These are phyloP conservation scores for Diplocarpon mali DNA, from an alignment of 2,329 filamentous ascomycete genomes.

Conservation along the genomic window DNA sequence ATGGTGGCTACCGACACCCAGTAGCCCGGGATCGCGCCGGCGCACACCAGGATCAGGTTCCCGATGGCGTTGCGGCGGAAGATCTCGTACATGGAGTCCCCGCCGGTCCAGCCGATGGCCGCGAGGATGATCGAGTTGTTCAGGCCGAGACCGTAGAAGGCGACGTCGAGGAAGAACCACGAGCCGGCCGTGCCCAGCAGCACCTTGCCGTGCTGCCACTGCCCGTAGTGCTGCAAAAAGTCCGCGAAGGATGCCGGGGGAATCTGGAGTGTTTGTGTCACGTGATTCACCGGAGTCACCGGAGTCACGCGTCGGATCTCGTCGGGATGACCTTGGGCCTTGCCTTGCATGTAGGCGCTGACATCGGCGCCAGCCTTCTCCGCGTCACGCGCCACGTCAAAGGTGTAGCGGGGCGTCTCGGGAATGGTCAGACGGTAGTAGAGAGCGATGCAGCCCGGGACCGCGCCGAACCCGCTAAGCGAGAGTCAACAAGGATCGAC, in stretches of 20 bases:
- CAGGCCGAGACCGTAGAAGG: constrained; percentile 57
- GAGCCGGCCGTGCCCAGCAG: constrained; percentile 72
- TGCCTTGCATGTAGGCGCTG: constrained; percentile 61
- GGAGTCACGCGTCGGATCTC: constrained; percentile 50
- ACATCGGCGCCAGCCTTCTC: constrained; percentile 64
- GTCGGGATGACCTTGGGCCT: constrained; percentile 51
- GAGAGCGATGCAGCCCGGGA: constrained; percentile 70
- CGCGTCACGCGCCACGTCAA: constrained; percentile 66
- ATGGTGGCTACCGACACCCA: constrained; percentile 67
- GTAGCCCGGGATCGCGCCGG: constrained; percentile 71
- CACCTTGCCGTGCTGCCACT: constrained; percentile 60
- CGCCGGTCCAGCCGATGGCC: constrained; percentile 60
- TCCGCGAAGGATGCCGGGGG: constrained; percentile 63
- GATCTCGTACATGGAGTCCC: constrained; percentile 54
- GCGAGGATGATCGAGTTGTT: constrained; percentile 65
- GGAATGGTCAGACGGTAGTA: constrained; percentile 80
- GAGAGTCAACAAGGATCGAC: neutral
- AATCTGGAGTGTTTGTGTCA: constrained; percentile 49
- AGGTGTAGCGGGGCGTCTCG: constrained; percentile 82
- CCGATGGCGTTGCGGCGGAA: constrained; percentile 62
- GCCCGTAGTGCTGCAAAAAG: constrained; percentile 58
- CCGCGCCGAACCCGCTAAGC: constrained; percentile 57
- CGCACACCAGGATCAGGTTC: constrained; percentile 67
- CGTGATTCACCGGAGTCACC: constrained; percentile 40
- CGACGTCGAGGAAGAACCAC: constrained; percentile 54